These are phyloP conservation scores for Hsuehochloa calcarea DNA, from an alignment of 176 grass and related monocot genomes.

Conservation along the genomic window DNA sequence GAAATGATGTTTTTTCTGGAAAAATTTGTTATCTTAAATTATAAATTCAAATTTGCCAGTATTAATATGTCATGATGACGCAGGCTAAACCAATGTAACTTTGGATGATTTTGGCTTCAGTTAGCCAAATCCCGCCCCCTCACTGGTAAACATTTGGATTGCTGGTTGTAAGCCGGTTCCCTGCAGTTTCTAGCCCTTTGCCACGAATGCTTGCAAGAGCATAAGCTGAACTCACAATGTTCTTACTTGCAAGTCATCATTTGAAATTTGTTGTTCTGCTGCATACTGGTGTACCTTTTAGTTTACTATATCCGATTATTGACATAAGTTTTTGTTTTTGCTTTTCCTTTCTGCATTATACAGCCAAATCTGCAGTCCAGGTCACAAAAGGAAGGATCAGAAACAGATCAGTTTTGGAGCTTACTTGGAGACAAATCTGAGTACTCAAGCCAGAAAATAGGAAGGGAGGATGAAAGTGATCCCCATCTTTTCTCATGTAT, in stretches of 20 bases:
- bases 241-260: not conserved
- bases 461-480: constrained; percentile 77
- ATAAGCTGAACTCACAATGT: not conserved
- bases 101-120: not conserved
- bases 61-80: not conserved
- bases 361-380: constrained; percentile 83
- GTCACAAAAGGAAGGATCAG: constrained; percentile 82
- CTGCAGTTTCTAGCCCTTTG: not conserved
- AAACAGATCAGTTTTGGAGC: constrained; percentile 87
- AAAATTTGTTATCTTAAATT: not conserved
- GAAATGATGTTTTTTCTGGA: not conserved
- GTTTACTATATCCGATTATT: constrained; percentile 20
- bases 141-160: not conserved
- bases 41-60: not conserved
- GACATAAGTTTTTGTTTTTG: not conserved
- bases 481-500: constrained; percentile 84
- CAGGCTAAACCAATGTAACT: not conserved
- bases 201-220: not conserved
- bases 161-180: not conserved
- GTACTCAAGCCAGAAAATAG: constrained; percentile 83
- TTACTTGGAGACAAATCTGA: constrained; percentile 82
- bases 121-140: not conserved
- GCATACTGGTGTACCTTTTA: not conserved
- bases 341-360: constrained; percentile 22
- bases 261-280: not conserved